Conservation (phyloP, 768 basidiomycete species). For the Mycena venus region DNA sequence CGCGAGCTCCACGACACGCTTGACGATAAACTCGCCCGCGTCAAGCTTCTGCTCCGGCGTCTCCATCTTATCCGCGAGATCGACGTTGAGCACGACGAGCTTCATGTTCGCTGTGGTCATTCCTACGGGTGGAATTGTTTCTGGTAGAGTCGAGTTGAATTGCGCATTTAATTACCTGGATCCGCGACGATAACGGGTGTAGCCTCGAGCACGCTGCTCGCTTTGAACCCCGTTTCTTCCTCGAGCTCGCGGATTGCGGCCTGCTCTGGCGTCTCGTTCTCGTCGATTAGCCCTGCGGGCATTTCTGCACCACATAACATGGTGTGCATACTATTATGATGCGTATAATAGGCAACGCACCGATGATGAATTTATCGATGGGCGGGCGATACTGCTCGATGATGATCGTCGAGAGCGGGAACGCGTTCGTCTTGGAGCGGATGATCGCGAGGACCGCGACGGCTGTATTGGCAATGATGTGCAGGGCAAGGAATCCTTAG, state of each 20-base stretch:
- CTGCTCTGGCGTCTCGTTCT: constrained; percentile 83
- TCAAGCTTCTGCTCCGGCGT: constrained; percentile 84
- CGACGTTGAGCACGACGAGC: constrained; percentile 79
- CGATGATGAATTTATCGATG: constrained; percentile 81
- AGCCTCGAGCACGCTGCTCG: constrained; percentile 70
- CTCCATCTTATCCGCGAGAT: constrained; percentile 75
- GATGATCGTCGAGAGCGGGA: constrained; percentile 83
- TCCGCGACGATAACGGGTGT: constrained; percentile 76
- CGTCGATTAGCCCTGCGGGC: constrained; percentile 88
- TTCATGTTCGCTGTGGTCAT: constrained; percentile 97
- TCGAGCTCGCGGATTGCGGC: constrained; percentile 90
- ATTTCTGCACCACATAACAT: constrained; percentile 53
- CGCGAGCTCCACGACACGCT: constrained; percentile 75
- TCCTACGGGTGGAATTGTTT: constrained; percentile 58
- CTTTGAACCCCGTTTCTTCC: constrained; percentile 94
- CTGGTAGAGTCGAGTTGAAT: constrained; percentile 6
- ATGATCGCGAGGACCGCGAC: constrained; percentile 90
- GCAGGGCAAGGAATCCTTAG: background rate
- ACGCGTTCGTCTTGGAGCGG: constrained; percentile 78
- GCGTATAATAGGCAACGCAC: constrained; percentile 49
- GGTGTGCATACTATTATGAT: background rate
- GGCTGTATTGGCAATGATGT: constrained; percentile 55
- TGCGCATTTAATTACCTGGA: constrained; percentile 78
- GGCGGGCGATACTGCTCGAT: constrained; percentile 96
- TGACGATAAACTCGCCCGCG: constrained; percentile 87